Evolutionary conservation across 306 rosid genomes (phyloP).

Genomic region (Cucurbita maxima): DNA sequence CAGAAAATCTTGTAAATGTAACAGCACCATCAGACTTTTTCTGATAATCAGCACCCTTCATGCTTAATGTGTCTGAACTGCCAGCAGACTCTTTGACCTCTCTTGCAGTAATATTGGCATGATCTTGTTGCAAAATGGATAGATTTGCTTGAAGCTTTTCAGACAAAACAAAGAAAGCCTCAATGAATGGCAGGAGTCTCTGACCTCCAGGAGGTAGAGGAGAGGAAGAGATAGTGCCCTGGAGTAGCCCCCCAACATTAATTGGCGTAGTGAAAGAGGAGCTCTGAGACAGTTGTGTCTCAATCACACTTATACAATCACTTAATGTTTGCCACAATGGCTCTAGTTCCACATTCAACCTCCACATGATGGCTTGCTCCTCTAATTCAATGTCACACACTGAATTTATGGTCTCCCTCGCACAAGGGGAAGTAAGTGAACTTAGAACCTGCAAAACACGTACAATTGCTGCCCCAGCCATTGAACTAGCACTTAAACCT

Average conservation of each 20-base stretch:
- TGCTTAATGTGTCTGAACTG: constrained; percentile 33
- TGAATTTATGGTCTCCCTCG: constrained; percentile 25
- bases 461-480: constrained; percentile 94
- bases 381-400: constrained; percentile 49
- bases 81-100: constrained; percentile 89
- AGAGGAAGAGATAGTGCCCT: constrained; percentile 69
- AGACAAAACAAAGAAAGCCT: constrained; percentile 94
- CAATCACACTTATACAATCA: constrained; percentile 84
- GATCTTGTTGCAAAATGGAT: constrained; percentile 50
- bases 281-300: constrained; percentile 70
- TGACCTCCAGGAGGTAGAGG: constrained; percentile 99
- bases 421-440: constrained; percentile 42
- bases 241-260: constrained; percentile 56
- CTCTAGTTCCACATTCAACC: constrained; percentile 70
- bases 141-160: constrained; percentile 80
- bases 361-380: constrained; percentile 73
- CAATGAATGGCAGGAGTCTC: constrained; percentile 86
- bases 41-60: constrained; percentile 41
- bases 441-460: constrained; percentile 88
- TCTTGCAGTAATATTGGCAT: constrained; percentile 55
- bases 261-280: constrained; percentile 42
- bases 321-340: constrained; percentile 96
- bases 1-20: constrained; percentile 83
- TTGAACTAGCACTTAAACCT: constrained; percentile 88
- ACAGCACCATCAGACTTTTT: constrained; percentile 59